Evolutionary conservation across 768 basidiomycete species (phyloP), one percentile per base, ranked within the genome.

Genomic region (Pleurotus tuoliensis): DNA sequence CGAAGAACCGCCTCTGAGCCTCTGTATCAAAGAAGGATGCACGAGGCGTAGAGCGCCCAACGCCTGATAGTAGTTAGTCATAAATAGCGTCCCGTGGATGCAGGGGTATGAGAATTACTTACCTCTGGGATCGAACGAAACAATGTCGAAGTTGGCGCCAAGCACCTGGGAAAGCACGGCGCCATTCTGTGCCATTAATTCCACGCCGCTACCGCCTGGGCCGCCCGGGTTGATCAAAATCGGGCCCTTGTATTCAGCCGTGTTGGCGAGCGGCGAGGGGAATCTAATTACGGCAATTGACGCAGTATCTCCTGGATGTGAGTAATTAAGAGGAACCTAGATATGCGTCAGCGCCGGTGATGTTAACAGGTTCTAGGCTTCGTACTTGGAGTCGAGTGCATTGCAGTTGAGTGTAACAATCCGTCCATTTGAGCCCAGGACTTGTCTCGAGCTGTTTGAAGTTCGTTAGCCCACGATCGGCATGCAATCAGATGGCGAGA

Each of bases 81-180:
- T 6, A 18, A 13, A 16, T 24, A 12, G 20, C 18, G 11, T 6
- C 20, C 15, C 25, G 37, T 22, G 3, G 39, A 7, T 16, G 30
- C 41, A 45, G 25, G 22, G 6, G 27, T 5, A 55, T 12, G 39
- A n/a, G 11, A 56, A 60, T 6, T 58, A 76, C 76, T 6, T 58
- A 76, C 76, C 77, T 66, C 77, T 62, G 12, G 77, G 77, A 60
- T 81, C 79, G 58, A 79, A 80, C 2, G 76, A 70, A 9, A 81
- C 68, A 3, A 80, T 59, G 52, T 81, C 77, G 58, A 76, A 81
- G 44, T 72, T 65, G 16, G 74, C 71, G 3, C 80, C 79, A 5
- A 80, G 45, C 12, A 76, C 60, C 1, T 54, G 34, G 7, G 66
- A 62, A 9, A 80, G 50, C 1, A 52, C 30, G 8, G 62, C 56